Base-by-base conservation (phyloP, 176 grass and related monocot species). In the sorghum (Sorghum bicolor) region DNA sequence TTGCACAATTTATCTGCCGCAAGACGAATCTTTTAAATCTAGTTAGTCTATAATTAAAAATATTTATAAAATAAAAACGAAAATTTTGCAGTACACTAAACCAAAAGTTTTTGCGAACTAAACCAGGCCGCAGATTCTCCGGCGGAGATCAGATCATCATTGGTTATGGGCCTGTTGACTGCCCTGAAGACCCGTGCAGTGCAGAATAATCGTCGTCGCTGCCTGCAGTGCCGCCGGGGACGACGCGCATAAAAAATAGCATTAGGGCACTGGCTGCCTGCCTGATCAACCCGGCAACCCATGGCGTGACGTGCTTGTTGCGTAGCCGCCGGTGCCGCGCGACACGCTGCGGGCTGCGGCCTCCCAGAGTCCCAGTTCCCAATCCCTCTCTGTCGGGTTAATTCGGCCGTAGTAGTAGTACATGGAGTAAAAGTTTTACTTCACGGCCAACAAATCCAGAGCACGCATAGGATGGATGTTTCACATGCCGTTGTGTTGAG, bases 61-160 rank as follows among this genome's bases (percentile, higher is more conserved):
- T n/a, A n/a, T n/a, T n/a, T n/a, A n/a, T n/a, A n/a, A n/a, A n/a
- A n/a, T n/a, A n/a, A n/a, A n/a, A n/a, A n/a, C n/a, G n/a, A n/a
- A n/a, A n/a, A n/a, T n/a, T n/a, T n/a, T n/a, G n/a, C n/a, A n/a
- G n/a, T n/a, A n/a, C n/a, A n/a, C n/a, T n/a, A n/a, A n/a, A n/a
- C n/a, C n/a, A n/a, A n/a, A n/a, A n/a, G n/a, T n/a, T n/a, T n/a
- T n/a, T n/a, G n/a, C n/a, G n/a, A n/a, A n/a, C n/a, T n/a, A n/a
- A n/a, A n/a, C n/a, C n/a, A n/a, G n/a, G n/a, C n/a, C n/a, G n/a
- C 88, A 82, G 83, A 89, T 89, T 89, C 83, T 72, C 72, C 69
- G 78, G 53, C 17, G 41, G 20, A 4, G 53, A 29, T 14, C 10
- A 38, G 53, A 29, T 22, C 7, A 48, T 26, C 32, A 67, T 55